A percentile compares a stretch with the other conserved stretches of the same genome.
phyloP scores from a whole-genome alignment of 805 yeast genomes.

The Pichia rugopelliculosa region DNA sequence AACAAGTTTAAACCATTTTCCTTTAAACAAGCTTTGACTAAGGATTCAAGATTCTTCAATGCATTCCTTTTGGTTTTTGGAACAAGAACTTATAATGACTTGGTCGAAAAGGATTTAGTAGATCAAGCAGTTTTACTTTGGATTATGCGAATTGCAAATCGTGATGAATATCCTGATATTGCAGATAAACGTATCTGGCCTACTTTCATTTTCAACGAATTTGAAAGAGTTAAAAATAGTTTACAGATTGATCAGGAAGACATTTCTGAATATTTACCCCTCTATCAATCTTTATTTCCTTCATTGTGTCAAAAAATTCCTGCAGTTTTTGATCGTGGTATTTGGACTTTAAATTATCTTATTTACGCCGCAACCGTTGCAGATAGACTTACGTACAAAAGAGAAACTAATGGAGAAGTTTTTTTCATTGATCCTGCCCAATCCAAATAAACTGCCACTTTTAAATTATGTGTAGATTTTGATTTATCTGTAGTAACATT shows the following conservation, averaged over 20 bases:
- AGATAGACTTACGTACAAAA: constrained; percentile 23
- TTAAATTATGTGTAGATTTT: not conserved
- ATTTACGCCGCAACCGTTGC: constrained; percentile 35
- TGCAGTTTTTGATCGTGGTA: constrained; percentile 40
- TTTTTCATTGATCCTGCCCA: constrained; percentile 15
- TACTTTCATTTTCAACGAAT: constrained; percentile 36
- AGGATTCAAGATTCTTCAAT: constrained; percentile 35
- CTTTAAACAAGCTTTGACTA: constrained; percentile 38
- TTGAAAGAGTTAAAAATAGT: constrained; percentile 27
- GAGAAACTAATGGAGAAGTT: constrained; percentile 23
- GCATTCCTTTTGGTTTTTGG: constrained; percentile 54
- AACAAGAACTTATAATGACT: constrained; percentile 43
- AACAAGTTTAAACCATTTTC: constrained; percentile 43
- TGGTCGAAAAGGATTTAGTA: constrained; percentile 40
- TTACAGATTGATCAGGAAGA: constrained; percentile 40
- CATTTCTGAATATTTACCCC: constrained; percentile 43
- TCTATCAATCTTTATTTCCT: constrained; percentile 39
- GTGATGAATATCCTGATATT: constrained; percentile 24
- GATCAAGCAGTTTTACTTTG: constrained; percentile 57
- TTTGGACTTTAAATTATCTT: constrained; percentile 41
- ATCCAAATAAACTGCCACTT: not conserved
- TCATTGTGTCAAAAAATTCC: constrained; percentile 43
- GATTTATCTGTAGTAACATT: not conserved
- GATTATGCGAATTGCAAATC: constrained; percentile 53
- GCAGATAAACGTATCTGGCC: constrained; percentile 38